A percentile compares a stretch with the other conserved stretches of the same genome.
These are phyloP conservation scores for Pseudozyma sp. DNA, from an alignment of 1,284 basidiomycete genomes.

Conservation along the genomic window DNA sequence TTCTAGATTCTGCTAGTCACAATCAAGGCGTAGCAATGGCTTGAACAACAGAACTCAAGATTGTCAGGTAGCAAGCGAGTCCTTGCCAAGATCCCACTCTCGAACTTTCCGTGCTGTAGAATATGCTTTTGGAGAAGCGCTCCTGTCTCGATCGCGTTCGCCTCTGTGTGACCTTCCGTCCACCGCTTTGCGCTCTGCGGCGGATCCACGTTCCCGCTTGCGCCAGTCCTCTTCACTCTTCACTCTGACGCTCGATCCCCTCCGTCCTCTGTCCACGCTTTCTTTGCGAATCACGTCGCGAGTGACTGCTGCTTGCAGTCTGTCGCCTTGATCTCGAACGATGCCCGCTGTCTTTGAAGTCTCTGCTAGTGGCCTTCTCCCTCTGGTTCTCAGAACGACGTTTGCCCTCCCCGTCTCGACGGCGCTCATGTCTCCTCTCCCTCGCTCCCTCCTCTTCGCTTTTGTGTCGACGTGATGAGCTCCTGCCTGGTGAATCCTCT, in stretches of 20 bases:
- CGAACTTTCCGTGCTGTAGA: conserved; percentile 18
- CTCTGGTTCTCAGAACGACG: not conserved
- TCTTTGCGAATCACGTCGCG: conserved; percentile 3
- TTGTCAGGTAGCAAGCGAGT: conserved; percentile 8
- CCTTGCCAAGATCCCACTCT: conserved; percentile 46
- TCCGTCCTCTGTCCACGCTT: not conserved
- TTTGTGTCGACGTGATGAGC: not conserved
- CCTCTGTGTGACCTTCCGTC: not conserved
- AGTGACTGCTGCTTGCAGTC: not conserved
- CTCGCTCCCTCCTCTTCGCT: not conserved
- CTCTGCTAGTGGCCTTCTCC: not conserved
- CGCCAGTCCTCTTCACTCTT: not conserved
- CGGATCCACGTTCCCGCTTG: not conserved
- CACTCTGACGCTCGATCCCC: not conserved
- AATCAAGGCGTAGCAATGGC: no score
- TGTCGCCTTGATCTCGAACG: not conserved
- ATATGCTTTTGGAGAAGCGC: not conserved
- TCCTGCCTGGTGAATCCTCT: conserved; percentile 1
- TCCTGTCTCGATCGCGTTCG: not conserved
- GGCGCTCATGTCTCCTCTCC: not conserved
- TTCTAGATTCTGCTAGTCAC: no score
- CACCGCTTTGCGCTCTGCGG: not conserved
- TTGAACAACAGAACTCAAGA: no score
- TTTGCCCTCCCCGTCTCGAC: not conserved
- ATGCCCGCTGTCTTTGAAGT: not conserved